phyloP scores from a whole-genome alignment of 768 basidiomycete species.

The Boletus patriciae region DNA sequence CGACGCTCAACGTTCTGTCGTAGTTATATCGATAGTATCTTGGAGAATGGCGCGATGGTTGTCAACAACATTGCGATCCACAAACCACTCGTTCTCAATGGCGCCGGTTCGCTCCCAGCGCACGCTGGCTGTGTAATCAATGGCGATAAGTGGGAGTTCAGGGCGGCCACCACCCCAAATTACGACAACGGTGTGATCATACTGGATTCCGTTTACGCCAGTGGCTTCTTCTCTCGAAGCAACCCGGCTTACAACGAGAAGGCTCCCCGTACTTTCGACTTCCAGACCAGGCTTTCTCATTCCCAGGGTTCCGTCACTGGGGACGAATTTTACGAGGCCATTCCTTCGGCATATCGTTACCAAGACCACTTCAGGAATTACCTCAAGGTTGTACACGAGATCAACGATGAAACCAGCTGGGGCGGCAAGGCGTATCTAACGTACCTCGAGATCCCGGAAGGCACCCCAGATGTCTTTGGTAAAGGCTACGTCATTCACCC shows the following conservation, averaged over 20 bases:
- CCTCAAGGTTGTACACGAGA: constrained; percentile 29
- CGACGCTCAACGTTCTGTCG: neutral
- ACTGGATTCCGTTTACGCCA: constrained; percentile 32
- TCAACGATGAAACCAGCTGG: constrained; percentile 29
- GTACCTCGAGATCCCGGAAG: constrained; percentile 21
- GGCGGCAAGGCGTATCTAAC: constrained; percentile 30
- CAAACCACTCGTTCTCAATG: constrained; percentile 30
- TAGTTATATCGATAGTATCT: constrained; percentile 31
- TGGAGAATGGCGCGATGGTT: constrained; percentile 37
- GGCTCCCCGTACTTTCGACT: constrained; percentile 24
- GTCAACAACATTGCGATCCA: constrained; percentile 28
- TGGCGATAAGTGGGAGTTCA: constrained; percentile 33
- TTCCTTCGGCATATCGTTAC: constrained; percentile 24
- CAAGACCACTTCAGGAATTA: constrained; percentile 29
- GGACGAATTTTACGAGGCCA: constrained; percentile 18
- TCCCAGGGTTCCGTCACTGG: constrained; percentile 19
- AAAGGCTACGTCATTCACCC: constrained; percentile 35
- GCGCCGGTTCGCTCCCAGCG: constrained; percentile 13
- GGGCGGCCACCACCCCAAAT: constrained; percentile 24
- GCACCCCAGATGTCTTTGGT: constrained; percentile 30
- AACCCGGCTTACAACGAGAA: constrained; percentile 29
- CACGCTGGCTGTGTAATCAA: constrained; percentile 30
- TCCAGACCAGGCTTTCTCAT: constrained; percentile 21
- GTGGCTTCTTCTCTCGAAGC: constrained; percentile 27
- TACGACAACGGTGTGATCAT: constrained; percentile 26